Conservation (phyloP, 2,329 filamentous ascomycete species). For the Madurella fahalii region DNA sequence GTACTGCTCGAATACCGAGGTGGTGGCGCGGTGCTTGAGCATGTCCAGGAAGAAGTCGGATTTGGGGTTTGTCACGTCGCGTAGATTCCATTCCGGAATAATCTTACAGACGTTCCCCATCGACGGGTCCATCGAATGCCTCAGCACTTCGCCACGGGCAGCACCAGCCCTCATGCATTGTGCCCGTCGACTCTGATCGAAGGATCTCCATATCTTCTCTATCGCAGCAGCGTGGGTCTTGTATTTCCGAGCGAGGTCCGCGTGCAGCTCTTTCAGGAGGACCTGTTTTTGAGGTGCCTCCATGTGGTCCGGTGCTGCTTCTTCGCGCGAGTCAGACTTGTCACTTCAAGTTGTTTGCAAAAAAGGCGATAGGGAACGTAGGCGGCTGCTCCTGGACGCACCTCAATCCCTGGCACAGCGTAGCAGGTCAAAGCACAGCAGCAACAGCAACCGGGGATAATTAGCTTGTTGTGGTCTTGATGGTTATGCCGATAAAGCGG, state of each 20-base stretch:
- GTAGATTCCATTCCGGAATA: slow-evolving; percentile 42
- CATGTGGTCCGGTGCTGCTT: background rate
- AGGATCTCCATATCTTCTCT: slow-evolving; percentile 38
- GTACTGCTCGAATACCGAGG: slow-evolving; percentile 18
- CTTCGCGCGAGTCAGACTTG: background rate
- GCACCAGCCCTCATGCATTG: slow-evolving; percentile 35
- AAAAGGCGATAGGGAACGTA: background rate
- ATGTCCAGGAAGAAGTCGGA: slow-evolving; percentile 30
- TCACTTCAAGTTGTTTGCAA: background rate
- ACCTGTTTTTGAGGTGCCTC: background rate
- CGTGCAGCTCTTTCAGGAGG: slow-evolving; percentile 31
- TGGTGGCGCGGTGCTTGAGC: slow-evolving; percentile 19
- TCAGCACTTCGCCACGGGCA: slow-evolving; percentile 33
- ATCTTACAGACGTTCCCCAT: slow-evolving; percentile 38
- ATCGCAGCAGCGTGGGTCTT: slow-evolving; percentile 32
- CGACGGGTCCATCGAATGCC: slow-evolving; percentile 32
- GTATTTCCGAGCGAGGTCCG: slow-evolving; percentile 39
- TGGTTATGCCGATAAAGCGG: no score
- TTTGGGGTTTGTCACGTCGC: slow-evolving; percentile 34
- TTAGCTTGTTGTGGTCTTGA: no score
- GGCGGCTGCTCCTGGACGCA: no score
- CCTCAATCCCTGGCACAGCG: no score
- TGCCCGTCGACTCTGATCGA: slow-evolving; percentile 33
- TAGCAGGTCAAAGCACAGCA: no score
- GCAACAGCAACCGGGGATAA: no score